Conservation (phyloP, 495 filamentous ascomycete species). For the Neurospora intermedia region DNA sequence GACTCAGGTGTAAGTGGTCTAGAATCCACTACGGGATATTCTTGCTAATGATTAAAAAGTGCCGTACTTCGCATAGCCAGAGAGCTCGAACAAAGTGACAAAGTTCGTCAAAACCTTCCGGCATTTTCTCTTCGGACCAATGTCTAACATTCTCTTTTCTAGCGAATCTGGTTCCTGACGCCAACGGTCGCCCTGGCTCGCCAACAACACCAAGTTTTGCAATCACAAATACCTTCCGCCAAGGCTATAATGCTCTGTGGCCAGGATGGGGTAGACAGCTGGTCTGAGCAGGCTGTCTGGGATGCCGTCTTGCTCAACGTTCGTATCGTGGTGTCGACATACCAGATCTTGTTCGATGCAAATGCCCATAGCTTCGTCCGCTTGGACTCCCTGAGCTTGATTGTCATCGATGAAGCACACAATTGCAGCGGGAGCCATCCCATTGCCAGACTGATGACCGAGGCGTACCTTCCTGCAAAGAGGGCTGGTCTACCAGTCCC, state of each 20-base stretch:
- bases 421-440: conserved; percentile 55
- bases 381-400: conserved; percentile 52
- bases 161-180: conserved; percentile 80
- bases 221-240: conserved; percentile 48
- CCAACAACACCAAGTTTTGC: conserved; percentile 62
- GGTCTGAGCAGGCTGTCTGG: conserved; percentile 66
- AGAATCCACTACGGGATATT: conserved; percentile 2
- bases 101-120: conserved; percentile 41
- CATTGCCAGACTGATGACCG: conserved; percentile 66
- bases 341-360: conserved; percentile 68
- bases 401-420: conserved; percentile 89
- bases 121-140: conserved; percentile 1
- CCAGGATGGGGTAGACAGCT: conserved; percentile 58
- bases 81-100: conserved; percentile 56
- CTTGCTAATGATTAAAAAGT: conserved; percentile 29
- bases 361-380: conserved; percentile 69
- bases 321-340: conserved; percentile 67
- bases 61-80: conserved; percentile 66
- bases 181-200: conserved; percentile 64
- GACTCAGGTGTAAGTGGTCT: conserved; percentile 66
- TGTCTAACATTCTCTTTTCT: conserved; percentile 7
- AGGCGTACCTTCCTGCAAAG: conserved; percentile 50
- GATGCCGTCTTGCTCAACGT: conserved; percentile 56
- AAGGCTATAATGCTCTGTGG: conserved; percentile 58
- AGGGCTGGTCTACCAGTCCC: conserved; percentile 41